Evolutionary conservation across 2,329 filamentous ascomycete species (phyloP), one percentile per base, ranked within the genome.

Genomic region (Clarireedia hainanense): DNA sequence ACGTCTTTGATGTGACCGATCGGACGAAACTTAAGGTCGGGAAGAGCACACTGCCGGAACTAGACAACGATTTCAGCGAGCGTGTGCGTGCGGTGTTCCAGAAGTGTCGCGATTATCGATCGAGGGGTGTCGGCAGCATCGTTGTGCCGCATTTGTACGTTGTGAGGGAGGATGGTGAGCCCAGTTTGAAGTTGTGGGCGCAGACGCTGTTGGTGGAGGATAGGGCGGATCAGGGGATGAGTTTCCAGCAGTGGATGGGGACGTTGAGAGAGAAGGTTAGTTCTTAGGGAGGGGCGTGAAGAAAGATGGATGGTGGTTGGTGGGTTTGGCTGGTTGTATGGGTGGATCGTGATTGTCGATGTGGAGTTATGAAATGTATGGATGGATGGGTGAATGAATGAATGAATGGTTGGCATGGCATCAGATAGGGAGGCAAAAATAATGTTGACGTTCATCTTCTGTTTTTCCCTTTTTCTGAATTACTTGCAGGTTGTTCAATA

Each of bases 51-150:
- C 73, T 99, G 61, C 91, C 92, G 0, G 85, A 95, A 64, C 75
- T 97, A 40, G 94, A 97, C 65, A 92, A 90, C 64, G 94, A 99
- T 71, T 96, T 97, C 78, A 97, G 91, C 73, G 92, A 97, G 76
- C 84, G 92, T 26, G 86, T 99, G 37, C 84, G 94, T 50, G 88
- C 88, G 6, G 91, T 99, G 9, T 75, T 96, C 56, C 86, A 91
- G 65, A 99, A 99, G 83, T 95, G 89, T 71, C 80, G 86, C 56
- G 92, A 97, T 68, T 87, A 95, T 74, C 81, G 84, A 69, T 81
- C 88, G 30, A 88, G 91, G 68, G 91, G 91, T 2, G 91, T 94
- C 15, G 94, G 94, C 60, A 95, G 90, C 72, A 95, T 97, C 62
- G 82, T 86, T n/a, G 83, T 95, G 59, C 94, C 94, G 49, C 89